phyloP scores from a whole-genome alignment of 495 filamentous ascomycete species.

The Penicillium macrosclerotiorum region DNA sequence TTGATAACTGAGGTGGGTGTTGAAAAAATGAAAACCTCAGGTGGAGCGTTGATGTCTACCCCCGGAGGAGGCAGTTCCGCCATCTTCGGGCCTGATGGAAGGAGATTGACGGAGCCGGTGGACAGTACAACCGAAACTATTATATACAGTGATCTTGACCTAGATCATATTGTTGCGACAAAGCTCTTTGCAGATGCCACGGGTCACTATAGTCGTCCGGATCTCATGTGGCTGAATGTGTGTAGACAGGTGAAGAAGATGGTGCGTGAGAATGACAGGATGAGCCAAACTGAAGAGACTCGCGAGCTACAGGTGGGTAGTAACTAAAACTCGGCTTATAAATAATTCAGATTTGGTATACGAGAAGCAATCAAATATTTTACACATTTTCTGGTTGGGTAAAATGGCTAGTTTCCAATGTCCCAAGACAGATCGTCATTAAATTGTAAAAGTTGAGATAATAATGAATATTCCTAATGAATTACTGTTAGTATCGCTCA shows the following conservation, averaged over 20 bases:
- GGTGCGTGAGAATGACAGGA: not conserved
- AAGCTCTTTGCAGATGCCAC: constrained; percentile 28
- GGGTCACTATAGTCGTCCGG: constrained; percentile 36
- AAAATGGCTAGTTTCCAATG: too few species aligned
- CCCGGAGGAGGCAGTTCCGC: constrained; percentile 29
- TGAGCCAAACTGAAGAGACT: too few species aligned
- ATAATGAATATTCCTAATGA: too few species aligned
- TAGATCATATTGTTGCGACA: constrained; percentile 23
- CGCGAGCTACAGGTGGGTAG: too few species aligned
- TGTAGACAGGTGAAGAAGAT: constrained; percentile 6
- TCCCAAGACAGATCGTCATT: too few species aligned
- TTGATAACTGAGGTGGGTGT: constrained; percentile 16
- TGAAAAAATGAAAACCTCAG: constrained; percentile 24
- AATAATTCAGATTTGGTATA: too few species aligned
- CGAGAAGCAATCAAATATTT: too few species aligned
- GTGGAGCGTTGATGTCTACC: constrained; percentile 20
- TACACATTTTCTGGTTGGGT: too few species aligned
- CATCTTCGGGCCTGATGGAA: constrained; percentile 34
- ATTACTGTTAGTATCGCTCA: too few species aligned
- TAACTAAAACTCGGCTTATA: too few species aligned
- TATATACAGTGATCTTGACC: constrained; percentile 32
- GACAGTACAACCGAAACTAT: constrained; percentile 25
- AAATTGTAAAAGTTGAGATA: too few species aligned
- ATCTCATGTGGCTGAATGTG: constrained; percentile 29
- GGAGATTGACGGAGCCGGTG: constrained; percentile 16